Percentiles rank a stretch among this genome's conserved stretches.
These are phyloP conservation scores for Endothia cerciana DNA, from an alignment of 2,329 filamentous ascomycete genomes.

Conservation along the genomic window DNA sequence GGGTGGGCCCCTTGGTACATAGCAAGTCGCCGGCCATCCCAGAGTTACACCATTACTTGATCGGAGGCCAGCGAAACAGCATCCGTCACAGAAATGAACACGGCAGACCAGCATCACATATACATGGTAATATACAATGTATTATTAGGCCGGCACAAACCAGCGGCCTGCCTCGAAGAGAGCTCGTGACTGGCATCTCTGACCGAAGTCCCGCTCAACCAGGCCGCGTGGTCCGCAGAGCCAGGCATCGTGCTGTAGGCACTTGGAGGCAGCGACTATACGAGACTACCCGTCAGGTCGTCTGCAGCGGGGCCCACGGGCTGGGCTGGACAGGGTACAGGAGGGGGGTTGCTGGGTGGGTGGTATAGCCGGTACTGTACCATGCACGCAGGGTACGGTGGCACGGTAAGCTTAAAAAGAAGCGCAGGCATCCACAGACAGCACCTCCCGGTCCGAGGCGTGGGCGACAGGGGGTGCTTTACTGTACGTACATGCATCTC, in stretches of 20 bases:
- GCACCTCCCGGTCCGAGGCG: background rate
- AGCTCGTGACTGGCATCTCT: no score
- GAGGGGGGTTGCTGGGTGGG: no score
- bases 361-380: no score
- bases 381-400: no score
- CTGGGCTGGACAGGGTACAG: background rate
- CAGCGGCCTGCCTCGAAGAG: no score
- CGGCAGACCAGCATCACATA: slow-evolving; percentile 2
- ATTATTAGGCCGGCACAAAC: background rate
- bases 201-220: no score
- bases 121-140: no score
- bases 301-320: no score
- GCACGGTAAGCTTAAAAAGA: slow-evolving; percentile 6
- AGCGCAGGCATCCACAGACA: background rate
- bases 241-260: no score
- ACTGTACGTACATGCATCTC: background rate
- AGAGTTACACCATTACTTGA: slow-evolving; percentile 26
- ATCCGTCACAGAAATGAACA: slow-evolving; percentile 17
- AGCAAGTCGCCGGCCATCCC: slow-evolving; percentile 14
- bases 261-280: no score
- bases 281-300: no score
- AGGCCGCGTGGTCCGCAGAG: no score
- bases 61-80: slow-evolving; percentile 21
- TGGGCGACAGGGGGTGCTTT: slow-evolving; percentile 4
- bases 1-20: background rate